Base-by-base conservation (phyloP, 1,284 basidiomycete species). In the Meripilus lineatus region DNA sequence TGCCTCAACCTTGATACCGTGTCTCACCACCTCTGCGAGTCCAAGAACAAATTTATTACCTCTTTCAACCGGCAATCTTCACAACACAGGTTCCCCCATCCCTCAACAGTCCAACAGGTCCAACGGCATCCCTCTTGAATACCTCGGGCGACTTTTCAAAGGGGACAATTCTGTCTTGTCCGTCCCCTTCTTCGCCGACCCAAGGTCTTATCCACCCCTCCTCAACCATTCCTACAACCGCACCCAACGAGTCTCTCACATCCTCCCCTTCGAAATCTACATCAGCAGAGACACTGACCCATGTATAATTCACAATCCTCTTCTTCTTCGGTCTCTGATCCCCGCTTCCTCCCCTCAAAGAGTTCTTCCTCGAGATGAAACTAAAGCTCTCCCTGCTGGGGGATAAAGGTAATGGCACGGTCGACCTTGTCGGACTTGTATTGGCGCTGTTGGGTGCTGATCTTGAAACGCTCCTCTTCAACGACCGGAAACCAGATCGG, bases 221-320 rank as follows among this genome's bases (percentile, higher is more conserved):
- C 51, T 62, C 61, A 3, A 66, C 75, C 57, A 81, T 68, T 33
- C 66, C 67, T 43, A 84, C 50, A 21, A 85, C 71, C 8, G 70
- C 73, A n/a, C 66, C 74, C 22, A 89, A 60, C 40, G 75, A 76
- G 51, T 85, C 81, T 8, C 77, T 66, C 33, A 89, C 71, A 59
- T 86, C 81, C 48, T 77, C 72, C n/a, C 87, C 87, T 54, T 88
- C 83, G 71, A 78, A 82, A 60, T 89, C 86, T 25, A 89, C 76
- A 57, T 89, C 86, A 41, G 83, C 81, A 21, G 76, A 75, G 34
- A 79, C 66, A 55, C 75, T 81, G 15, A 89, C 75, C 84, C 85
- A 89, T 17, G 80, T 75, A 61, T 89, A 89, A 24, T 77, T 79
- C 22, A 85, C 77, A 42, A 56, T 53, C n/a, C 64, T 59, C 52